Base-by-base conservation (phyloP, 768 basidiomycete genomes). In the Lepiota brunneoincarnata region DNA sequence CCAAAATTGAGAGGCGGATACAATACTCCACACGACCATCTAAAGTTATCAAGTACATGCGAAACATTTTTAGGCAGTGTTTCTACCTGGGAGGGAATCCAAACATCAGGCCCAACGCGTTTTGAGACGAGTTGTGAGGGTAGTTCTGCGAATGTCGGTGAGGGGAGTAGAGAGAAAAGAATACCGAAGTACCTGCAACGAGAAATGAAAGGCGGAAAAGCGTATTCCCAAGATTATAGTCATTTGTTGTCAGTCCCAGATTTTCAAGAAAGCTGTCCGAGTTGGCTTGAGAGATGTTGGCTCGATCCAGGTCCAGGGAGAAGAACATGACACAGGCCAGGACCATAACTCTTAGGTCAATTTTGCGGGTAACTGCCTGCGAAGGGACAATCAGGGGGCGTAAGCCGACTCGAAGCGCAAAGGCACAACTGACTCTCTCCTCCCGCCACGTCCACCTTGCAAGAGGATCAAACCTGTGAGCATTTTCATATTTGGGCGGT, bases 401-500 rank as follows among this genome's bases (percentile, higher is more conserved):
- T 36, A 10, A 14, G 18, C 28, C n/a, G 51, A 20, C 12, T 34
- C 15, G 20, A 11, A 38, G 26, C 3, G 26, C 38, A 7, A 37
- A 42, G 36, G 17, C 36, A n/a, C 20, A 6, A 58, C 73, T 49
- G 51, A 80, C 79, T 65, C 72, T 72, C 67, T 89, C 86, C 65
- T 89, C 85, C 37, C 82, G 63, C 79, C 80, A 86, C 7, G 86
- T 87, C 86, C 87, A 89, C 6, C 86, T 77, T 17, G 84, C 85
- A 14, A 66, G 47, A 1, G 83, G 80, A 62, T 89, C 82, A 60
- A 90, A 87, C 1, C 84, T 76, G 58, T 82, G 82, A 5, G 75
- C 60, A 59, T 85, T 86, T 67, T 87, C 84, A 53, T 82, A 86
- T 49, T 68, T 58, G 4, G 75, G 66, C 6, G 78, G 79, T 2